A percentile compares a stretch with the other conserved stretches of the same genome.
These are phyloP conservation scores for Exophiala calicioides DNA, from an alignment of 2,329 filamentous ascomycete genomes.

Conservation along the genomic window DNA sequence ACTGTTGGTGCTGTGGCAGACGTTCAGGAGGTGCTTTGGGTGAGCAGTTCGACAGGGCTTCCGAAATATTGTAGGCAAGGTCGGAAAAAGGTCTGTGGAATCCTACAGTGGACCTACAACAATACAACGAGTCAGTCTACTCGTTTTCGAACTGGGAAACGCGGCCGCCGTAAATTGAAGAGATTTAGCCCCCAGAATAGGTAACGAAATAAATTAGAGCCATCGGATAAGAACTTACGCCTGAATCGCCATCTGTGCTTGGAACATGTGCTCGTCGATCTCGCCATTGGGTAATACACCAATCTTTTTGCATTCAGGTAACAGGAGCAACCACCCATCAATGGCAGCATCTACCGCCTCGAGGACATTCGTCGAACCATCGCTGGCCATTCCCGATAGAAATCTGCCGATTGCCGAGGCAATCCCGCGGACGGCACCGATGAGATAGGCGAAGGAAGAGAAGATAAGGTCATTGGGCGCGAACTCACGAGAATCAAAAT, in stretches of 20 bases:
- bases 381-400: conserved; percentile 24
- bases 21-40: conserved; percentile 5
- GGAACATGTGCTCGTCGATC: conserved; percentile 70
- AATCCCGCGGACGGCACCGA: conserved; percentile 34
- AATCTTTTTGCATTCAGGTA: conserved; percentile 38
- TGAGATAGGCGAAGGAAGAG: conserved; percentile 39
- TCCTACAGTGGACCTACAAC: conserved; percentile 38
- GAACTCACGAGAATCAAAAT: conserved; percentile 40
- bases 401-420: conserved; percentile 33
- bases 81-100: conserved; percentile 45
- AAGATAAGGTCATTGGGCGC: conserved; percentile 29
- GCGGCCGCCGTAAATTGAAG: too few relatives aligned
- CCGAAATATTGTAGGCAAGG: conserved; percentile 42
- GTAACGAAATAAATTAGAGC: not conserved
- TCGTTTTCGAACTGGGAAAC: too few relatives aligned
- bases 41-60: conserved; percentile 43
- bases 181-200: too few relatives aligned
- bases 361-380: conserved; percentile 36
- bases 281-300: conserved; percentile 34
- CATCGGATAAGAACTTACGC: conserved; percentile 13
- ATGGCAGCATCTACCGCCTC: conserved; percentile 41
- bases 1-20: conserved; percentile 10
- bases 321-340: conserved; percentile 43
- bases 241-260: conserved; percentile 77
- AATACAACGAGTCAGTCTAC: not conserved